Evolutionary conservation across 2,329 filamentous ascomycete genomes (phyloP).

Genomic region (Cordyceps militaris): DNA sequence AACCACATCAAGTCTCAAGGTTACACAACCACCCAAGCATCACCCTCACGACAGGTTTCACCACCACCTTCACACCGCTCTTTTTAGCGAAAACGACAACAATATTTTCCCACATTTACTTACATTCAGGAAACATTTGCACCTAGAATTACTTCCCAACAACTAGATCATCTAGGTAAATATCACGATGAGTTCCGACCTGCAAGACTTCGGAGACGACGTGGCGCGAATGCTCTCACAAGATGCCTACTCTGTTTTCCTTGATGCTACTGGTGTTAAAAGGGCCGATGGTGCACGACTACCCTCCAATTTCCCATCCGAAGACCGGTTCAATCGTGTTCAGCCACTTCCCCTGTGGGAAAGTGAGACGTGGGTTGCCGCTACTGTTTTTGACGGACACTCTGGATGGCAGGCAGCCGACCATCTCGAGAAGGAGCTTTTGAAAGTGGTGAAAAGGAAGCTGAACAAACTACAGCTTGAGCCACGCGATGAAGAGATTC

Average conservation of each 20-base stretch:
- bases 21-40: no score
- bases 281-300: slow-evolving; percentile 1
- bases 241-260: background rate
- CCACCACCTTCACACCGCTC: no score
- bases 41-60: no score
- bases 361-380: slow-evolving; percentile 24
- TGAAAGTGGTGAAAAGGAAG: slow-evolving; percentile 22
- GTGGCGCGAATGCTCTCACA: background rate
- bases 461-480: background rate
- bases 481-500: no score
- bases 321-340: background rate
- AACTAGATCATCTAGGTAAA: no score
- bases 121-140: no score
- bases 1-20: no score
- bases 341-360: background rate
- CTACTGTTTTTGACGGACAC: slow-evolving; percentile 31
- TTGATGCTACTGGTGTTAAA: background rate
- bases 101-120: no score
- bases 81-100: no score
- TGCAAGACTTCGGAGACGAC: no score
- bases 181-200: no score
- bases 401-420: slow-evolving; percentile 29
- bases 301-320: background rate
- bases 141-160: no score
- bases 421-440: slow-evolving; percentile 23